phyloP scores from a whole-genome alignment of 345 rosid genomes.

The Gossypium mustelinum region DNA sequence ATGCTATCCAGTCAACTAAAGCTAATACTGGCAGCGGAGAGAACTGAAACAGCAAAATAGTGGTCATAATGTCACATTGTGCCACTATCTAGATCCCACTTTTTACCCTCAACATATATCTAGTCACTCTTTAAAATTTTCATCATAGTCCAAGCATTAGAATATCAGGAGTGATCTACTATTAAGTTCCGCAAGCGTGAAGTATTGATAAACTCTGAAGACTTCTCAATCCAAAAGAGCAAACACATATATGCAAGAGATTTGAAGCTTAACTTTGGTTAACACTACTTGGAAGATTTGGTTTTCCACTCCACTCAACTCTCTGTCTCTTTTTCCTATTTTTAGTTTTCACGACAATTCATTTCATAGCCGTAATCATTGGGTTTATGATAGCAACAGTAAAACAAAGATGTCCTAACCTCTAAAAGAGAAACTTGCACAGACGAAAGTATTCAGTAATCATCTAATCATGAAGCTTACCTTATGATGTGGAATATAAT shows the following conservation, averaged over 20 bases:
- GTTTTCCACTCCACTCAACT: background rate
- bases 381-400: background rate
- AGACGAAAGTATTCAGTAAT: background rate
- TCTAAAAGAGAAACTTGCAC: background rate
- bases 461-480: constrained; percentile 23
- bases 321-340: background rate
- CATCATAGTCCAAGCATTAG: background rate
- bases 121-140: background rate
- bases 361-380: background rate
- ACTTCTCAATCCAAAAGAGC: background rate
- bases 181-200: background rate
- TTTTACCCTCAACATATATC: background rate
- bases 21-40: background rate
- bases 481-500: constrained; percentile 98
- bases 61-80: background rate
- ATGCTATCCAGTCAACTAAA: background rate
- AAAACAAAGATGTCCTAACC: background rate
- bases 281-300: background rate
- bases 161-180: background rate
- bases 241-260: background rate
- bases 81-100: background rate
- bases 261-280: background rate
- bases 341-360: background rate
- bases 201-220: background rate
- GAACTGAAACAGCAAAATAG: background rate